phyloP scores from a whole-genome alignment of 2,329 filamentous ascomycete species.

The Phialophora macrospora region DNA sequence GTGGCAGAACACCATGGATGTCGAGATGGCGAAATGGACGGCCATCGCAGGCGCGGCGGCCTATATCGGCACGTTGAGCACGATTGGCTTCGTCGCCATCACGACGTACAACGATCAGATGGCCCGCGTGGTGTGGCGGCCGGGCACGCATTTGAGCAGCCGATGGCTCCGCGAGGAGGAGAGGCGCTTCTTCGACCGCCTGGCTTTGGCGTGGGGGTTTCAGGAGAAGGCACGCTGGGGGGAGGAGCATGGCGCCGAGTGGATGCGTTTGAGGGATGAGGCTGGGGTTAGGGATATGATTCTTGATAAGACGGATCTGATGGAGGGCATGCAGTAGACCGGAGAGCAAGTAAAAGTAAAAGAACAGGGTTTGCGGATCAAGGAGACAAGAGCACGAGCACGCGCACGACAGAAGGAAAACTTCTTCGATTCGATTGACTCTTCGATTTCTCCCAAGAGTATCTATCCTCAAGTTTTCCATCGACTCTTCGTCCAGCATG shows the following conservation, averaged over 20 bases:
- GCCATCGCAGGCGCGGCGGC: conserved; percentile 80
- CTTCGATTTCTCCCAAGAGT: neutral
- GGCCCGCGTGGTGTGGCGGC: conserved; percentile 87
- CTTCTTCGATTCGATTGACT: neutral
- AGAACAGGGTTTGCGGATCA: neutral
- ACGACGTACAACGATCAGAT: conserved; percentile 94
- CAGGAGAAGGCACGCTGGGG: conserved; percentile 77
- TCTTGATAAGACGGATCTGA: conserved; percentile 83
- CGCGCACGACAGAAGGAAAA: neutral
- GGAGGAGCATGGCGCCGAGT: conserved; percentile 89
- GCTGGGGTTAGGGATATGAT: conserved; percentile 84
- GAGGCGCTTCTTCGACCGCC: conserved; percentile 79
- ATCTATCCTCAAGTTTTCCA: neutral
- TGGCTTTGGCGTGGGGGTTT: conserved; percentile 92
- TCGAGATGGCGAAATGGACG: conserved; percentile 72
- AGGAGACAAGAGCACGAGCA: neutral
- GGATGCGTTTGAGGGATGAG: conserved; percentile 84
- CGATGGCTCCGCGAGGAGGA: conserved; percentile 92
- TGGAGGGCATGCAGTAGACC: conserved; percentile 87
- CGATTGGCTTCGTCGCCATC: conserved; percentile 80
- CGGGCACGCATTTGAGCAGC: conserved; percentile 76
- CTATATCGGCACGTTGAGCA: conserved; percentile 80
- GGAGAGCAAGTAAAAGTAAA: neutral
- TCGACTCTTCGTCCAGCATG: neutral
- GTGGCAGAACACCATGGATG: conserved; percentile 77